phyloP scores from a whole-genome alignment of 2,329 filamentous ascomycete genomes.

The Sclerotinia subarctica region DNA sequence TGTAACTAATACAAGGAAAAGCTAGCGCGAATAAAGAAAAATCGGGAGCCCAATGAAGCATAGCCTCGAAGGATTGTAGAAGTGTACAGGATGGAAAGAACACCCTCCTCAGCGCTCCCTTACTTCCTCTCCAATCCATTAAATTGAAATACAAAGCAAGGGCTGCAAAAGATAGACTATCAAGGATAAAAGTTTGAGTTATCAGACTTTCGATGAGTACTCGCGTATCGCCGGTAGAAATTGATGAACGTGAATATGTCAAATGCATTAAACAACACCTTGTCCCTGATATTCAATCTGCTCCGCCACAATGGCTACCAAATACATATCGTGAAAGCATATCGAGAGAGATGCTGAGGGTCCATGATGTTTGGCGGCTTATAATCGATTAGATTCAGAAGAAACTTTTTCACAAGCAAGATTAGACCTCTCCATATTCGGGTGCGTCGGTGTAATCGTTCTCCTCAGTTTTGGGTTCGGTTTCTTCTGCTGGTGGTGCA shows the following conservation, averaged over 20 bases:
- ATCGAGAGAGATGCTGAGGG: not conserved
- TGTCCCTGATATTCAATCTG: slow-evolving; percentile 21
- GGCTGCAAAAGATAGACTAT: slow-evolving; percentile 8
- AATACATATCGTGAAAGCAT: slow-evolving; percentile 14
- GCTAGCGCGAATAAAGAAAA: not conserved
- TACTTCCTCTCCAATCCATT: not conserved
- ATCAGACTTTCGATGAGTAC: slow-evolving; percentile 9
- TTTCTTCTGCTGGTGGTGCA: slow-evolving; percentile 29
- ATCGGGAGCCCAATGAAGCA: not conserved
- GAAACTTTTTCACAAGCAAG: not conserved
- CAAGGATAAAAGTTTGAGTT: not conserved
- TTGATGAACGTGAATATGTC: slow-evolving; percentile 9
- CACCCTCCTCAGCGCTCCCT: not conserved
- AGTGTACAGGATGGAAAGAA: slow-evolving; percentile 5
- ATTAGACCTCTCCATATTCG: slow-evolving; percentile 26
- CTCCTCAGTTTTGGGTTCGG: slow-evolving; percentile 30
- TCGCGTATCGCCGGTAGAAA: not conserved
- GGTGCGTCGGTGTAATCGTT: slow-evolving; percentile 32
- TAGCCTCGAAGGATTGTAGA: not conserved
- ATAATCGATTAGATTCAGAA: slow-evolving; percentile 4
- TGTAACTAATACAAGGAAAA: slow-evolving; percentile 15
- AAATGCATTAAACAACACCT: slow-evolving; percentile 24
- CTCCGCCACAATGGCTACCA: slow-evolving; percentile 16
- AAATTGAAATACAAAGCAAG: slow-evolving; percentile 15
- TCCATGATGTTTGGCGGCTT: not conserved